Evolutionary conservation across 345 rosid species (phyloP).

Genomic region (Viola odorata): DNA sequence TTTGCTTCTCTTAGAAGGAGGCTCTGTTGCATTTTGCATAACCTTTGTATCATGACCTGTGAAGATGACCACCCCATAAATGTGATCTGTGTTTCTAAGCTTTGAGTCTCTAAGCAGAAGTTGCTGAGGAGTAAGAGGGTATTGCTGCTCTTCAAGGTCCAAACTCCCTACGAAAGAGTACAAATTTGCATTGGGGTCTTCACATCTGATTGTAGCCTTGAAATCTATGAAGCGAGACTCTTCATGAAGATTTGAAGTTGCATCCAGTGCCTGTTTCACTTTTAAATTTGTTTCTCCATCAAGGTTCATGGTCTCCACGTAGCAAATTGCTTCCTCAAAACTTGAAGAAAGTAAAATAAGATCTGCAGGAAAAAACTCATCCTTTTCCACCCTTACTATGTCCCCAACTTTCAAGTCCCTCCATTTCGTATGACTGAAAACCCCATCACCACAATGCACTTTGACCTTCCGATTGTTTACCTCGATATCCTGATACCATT

Average conservation of each 20-base stretch:
- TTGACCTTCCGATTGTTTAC: constrained; percentile 69
- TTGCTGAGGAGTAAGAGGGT: constrained; percentile 80
- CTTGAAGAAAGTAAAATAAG: constrained; percentile 78
- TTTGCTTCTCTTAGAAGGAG: constrained; percentile 92
- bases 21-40: constrained; percentile 82
- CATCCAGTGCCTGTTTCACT: constrained; percentile 67
- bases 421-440: constrained; percentile 59
- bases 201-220: constrained; percentile 69
- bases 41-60: constrained; percentile 92
- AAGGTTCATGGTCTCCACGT: constrained; percentile 90
- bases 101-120: constrained; percentile 89
- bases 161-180: constrained; percentile 78
- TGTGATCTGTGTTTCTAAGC: constrained; percentile 79
- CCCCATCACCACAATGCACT: constrained; percentile 57
- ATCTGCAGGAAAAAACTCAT: constrained; percentile 95
- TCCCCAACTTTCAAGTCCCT: constrained; percentile 81
- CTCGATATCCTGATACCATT: constrained; percentile 53
- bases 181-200: constrained; percentile 90
- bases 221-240: constrained; percentile 61
- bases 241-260: constrained; percentile 51
- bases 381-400: constrained; percentile 81
- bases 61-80: constrained; percentile 79
- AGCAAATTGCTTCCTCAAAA: constrained; percentile 87
- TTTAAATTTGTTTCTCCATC: constrained; percentile 97
- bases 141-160: constrained; percentile 53